Conservation (phyloP, 352 stramenopile species). For the Phytophthora litchii region DNA sequence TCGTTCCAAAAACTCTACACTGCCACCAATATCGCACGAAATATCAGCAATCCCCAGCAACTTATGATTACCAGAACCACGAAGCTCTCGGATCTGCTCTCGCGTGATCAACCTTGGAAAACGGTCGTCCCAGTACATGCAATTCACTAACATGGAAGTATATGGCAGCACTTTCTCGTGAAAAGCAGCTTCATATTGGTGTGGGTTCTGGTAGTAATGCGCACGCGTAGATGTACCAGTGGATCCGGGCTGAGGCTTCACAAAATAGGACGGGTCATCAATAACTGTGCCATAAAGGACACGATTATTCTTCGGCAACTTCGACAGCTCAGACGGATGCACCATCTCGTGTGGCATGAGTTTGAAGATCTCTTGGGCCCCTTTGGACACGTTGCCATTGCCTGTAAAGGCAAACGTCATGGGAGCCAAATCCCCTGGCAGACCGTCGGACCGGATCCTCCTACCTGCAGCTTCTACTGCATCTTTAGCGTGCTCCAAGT, state of each 20-base stretch:
- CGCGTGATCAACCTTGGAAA: slow-evolving; percentile 94
- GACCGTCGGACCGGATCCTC: slow-evolving; percentile 79
- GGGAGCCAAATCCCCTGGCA: slow-evolving; percentile 77
- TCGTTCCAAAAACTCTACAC: slow-evolving; percentile 94
- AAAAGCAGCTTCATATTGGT: slow-evolving; percentile 92
- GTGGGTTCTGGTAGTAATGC: slow-evolving; percentile 93
- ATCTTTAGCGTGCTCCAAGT: slow-evolving; percentile 90
- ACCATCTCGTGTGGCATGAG: slow-evolving; percentile 95
- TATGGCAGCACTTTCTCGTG: slow-evolving; percentile 90
- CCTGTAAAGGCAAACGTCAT: slow-evolving; percentile 95
- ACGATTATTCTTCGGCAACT: slow-evolving; percentile 66
- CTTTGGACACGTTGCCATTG: slow-evolving; percentile 94
- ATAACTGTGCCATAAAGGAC: slow-evolving; percentile 85
- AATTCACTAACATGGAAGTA: slow-evolving; percentile 94
- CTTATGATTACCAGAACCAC: slow-evolving; percentile 67
- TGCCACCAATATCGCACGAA: slow-evolving; percentile 94
- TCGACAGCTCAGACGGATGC: slow-evolving; percentile 80
- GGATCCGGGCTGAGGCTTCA: slow-evolving; percentile 49
- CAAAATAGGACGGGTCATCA: slow-evolving; percentile 71
- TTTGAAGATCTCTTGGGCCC: slow-evolving; percentile 94
- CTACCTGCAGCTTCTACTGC: slow-evolving; percentile 82
- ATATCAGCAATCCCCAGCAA: slow-evolving; percentile 95
- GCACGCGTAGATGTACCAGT: slow-evolving; percentile 40
- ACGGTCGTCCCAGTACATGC: slow-evolving; percentile 97
- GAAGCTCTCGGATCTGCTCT: slow-evolving; percentile 85